Percentiles rank a stretch among this genome's conserved stretches.
These are phyloP conservation scores for Neonectria coccinea DNA, from an alignment of 2,329 filamentous ascomycete genomes.

Conservation along the genomic window DNA sequence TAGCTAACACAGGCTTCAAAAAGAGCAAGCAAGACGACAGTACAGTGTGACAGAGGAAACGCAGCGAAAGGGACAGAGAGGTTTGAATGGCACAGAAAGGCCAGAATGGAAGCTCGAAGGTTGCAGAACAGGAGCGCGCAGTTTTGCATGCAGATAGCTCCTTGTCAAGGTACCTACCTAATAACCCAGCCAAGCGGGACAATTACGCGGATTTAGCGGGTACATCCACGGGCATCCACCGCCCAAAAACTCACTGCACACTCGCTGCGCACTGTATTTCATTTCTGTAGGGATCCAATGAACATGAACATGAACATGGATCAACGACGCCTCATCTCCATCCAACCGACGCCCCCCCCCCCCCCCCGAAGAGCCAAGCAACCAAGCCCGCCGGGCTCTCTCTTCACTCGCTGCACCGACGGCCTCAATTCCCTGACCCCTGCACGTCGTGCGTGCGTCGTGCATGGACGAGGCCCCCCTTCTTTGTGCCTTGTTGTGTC, in stretches of 20 bases:
- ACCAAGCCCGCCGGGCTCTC: neutral
- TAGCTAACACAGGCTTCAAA: neutral
- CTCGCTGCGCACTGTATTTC: neutral
- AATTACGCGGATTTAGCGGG: slow-evolving; percentile 8
- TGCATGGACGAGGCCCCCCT: slow-evolving; percentile 6
- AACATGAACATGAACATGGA: neutral
- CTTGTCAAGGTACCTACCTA: neutral
- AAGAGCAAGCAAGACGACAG: neutral
- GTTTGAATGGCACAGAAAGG: neutral
- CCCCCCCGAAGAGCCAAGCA: neutral
- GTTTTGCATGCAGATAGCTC: neutral
- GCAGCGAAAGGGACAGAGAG: neutral
- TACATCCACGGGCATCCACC: neutral
- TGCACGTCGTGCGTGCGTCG: slow-evolving; percentile 8
- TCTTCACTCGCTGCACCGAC: slow-evolving; percentile 22
- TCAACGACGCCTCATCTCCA: slow-evolving; percentile 13
- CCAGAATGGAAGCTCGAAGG: neutral
- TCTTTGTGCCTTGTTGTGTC: neutral
- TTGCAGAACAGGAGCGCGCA: neutral
- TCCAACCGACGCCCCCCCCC: neutral
- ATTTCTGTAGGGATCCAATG: neutral
- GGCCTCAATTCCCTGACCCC: slow-evolving; percentile 2
- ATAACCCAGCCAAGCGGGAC: neutral
- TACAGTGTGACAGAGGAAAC: neutral
- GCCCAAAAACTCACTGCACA: neutral